Evolutionary conservation across 108 stramenopile species (phyloP).

Genomic region (Nitzschia sp.): DNA sequence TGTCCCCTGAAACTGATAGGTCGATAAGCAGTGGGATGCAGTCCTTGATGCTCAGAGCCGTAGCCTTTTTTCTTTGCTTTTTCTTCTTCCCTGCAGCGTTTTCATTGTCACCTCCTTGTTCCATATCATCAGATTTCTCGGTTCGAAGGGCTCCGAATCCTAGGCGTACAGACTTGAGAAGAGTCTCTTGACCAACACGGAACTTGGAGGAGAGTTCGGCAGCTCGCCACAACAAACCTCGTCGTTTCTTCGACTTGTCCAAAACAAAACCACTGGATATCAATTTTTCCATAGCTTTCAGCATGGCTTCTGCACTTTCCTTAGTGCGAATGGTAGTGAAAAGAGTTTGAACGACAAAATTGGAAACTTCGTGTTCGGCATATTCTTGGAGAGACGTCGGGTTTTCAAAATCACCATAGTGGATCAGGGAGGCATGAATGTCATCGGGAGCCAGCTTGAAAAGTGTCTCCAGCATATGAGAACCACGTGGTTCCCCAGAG

Average conservation of each 20-base stretch:
- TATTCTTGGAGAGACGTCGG: slow-evolving; percentile 70
- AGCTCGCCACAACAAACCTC: slow-evolving; percentile 77
- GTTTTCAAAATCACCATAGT: slow-evolving; percentile 53
- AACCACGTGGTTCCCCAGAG: slow-evolving; percentile 79
- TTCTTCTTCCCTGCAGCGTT: slow-evolving; percentile 41
- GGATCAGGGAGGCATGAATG: slow-evolving; percentile 53
- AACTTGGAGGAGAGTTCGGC: slow-evolving; percentile 68
- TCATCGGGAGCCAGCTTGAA: slow-evolving; percentile 59
- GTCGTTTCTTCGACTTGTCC: slow-evolving; percentile 41
- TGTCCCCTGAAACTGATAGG: slow-evolving; percentile 32
- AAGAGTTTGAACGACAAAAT: slow-evolving; percentile 79
- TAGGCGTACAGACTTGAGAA: slow-evolving; percentile 60
- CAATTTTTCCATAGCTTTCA: slow-evolving; percentile 55
- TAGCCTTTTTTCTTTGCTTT: slow-evolving; percentile 57
- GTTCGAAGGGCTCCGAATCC: slow-evolving; percentile 46
- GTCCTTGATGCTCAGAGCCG: slow-evolving; percentile 47
- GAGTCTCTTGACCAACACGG: slow-evolving; percentile 63
- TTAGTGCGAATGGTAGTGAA: slow-evolving; percentile 55
- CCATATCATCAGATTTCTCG: slow-evolving; percentile 2
- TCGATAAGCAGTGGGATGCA: slow-evolving; percentile 60
- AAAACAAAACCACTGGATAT: slow-evolving; percentile 61
- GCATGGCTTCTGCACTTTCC: slow-evolving; percentile 56
- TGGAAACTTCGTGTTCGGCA: slow-evolving; percentile 68
- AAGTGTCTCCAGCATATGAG: slow-evolving; percentile 73
- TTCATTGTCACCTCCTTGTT: slow-evolving; percentile 10